These are phyloP conservation scores for Phlegmacium glaucopus DNA, from an alignment of 768 basidiomycete species.

Conservation along the genomic window DNA sequence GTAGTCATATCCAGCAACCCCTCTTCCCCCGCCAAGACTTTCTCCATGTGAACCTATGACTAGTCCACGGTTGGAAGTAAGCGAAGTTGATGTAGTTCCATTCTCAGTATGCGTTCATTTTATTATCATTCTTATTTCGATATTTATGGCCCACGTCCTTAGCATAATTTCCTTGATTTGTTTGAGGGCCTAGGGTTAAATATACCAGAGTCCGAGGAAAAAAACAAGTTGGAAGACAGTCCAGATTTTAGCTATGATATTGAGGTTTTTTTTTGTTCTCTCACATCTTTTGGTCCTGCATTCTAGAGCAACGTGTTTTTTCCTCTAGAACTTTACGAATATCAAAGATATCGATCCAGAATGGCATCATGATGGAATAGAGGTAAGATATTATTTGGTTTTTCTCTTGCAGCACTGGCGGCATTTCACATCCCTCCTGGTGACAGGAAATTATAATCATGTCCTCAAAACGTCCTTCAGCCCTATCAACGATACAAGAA, in stretches of 20 bases:
- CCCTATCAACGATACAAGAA: conserved; percentile 31
- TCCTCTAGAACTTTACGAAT: conserved; percentile 36
- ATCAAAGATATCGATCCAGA: conserved; percentile 38
- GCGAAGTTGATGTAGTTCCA: conserved; percentile 18
- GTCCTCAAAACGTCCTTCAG: conserved; percentile 32
- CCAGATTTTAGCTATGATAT: conserved; percentile 39
- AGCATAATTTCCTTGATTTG: conserved; percentile 31
- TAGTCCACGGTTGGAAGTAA: conserved; percentile 17
- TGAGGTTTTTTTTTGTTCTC: conserved; percentile 25
- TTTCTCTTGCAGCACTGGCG: background rate
- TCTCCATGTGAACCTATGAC: background rate
- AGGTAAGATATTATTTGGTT: conserved; percentile 29
- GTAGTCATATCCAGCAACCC: conserved; percentile 4
- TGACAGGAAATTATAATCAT: conserved; percentile 47
- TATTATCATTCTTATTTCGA: background rate
- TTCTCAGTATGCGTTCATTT: conserved; percentile 17
- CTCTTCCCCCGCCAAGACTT: background rate
- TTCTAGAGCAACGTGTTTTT: background rate
- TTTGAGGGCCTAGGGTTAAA: conserved; percentile 22
- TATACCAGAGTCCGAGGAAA: background rate
- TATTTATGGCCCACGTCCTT: background rate
- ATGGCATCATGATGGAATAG: conserved; percentile 49
- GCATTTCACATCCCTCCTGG: background rate
- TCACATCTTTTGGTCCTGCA: background rate
- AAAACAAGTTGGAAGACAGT: conserved; percentile 1